A percentile compares a stretch with the other conserved stretches of the same genome.
phyloP scores from a whole-genome alignment of 2,329 filamentous ascomycete species.

The Ascochyta rabiei region DNA sequence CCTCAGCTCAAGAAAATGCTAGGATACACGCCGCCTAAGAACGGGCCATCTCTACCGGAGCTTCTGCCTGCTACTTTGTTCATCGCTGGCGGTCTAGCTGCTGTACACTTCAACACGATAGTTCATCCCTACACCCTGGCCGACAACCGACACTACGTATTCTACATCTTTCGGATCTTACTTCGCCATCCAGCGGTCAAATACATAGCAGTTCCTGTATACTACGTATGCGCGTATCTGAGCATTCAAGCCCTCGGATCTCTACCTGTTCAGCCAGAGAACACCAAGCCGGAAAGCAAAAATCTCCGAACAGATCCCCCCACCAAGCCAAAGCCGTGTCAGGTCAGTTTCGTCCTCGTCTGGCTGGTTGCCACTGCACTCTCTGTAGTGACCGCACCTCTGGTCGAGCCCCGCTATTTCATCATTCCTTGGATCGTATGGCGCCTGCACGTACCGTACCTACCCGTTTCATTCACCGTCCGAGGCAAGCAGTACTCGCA shows the following conservation, averaged over 20 bases:
- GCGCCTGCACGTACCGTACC: slow-evolving; percentile 74
- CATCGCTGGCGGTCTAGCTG: slow-evolving; percentile 48
- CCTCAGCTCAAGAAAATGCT: too few species aligned
- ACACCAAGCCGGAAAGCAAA: slow-evolving; percentile 4
- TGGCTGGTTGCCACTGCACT: slow-evolving; percentile 74
- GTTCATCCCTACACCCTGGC: slow-evolving; percentile 95
- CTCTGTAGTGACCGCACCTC: slow-evolving; percentile 83
- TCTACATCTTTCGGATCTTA: slow-evolving; percentile 91
- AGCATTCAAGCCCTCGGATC: slow-evolving; percentile 67
- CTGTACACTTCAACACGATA: slow-evolving; percentile 84
- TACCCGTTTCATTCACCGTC: slow-evolving; percentile 33
- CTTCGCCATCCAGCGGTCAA: slow-evolving; percentile 67
- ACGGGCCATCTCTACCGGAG: slow-evolving; percentile 15
- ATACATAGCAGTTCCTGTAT: slow-evolving; percentile 71
- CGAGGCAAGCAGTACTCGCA: slow-evolving; percentile 23
- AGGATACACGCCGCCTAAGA: too few species aligned
- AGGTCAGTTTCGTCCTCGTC: slow-evolving; percentile 59
- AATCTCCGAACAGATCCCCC: slow-evolving; percentile 7
- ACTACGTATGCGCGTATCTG: slow-evolving; percentile 72
- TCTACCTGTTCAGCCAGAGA: neutral
- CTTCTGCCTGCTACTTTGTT: slow-evolving; percentile 44
- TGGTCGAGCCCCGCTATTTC: slow-evolving; percentile 96
- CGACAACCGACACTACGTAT: slow-evolving; percentile 96
- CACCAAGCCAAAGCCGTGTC: slow-evolving; percentile 21
- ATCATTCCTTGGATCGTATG: slow-evolving; percentile 95